Evolutionary conservation across 768 basidiomycete species (phyloP), one percentile per base, ranked within the genome.

Genomic region (Boletus speciosus): DNA sequence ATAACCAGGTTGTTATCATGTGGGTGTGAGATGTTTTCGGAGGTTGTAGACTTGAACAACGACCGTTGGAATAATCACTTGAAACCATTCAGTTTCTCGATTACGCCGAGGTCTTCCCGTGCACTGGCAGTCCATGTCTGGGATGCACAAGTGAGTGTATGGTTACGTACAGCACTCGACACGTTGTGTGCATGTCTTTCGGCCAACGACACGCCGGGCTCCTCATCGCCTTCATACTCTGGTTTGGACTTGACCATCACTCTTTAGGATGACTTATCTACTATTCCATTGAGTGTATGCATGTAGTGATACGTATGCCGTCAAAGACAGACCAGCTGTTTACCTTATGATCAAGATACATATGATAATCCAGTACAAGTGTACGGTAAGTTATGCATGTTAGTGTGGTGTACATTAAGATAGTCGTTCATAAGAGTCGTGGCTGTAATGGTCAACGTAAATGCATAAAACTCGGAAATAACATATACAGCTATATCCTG

Each of bases 1-100:
- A 52, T n/a, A 67, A 1, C 60, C 61, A 3, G 67, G 69, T 11
- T 2, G 50, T 67, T 4, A 58, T 68, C 45, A 58, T 59, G 71
- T 70, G 31, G 5, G 62, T 61, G 31, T 39, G 27, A 32, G 31
- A 11, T 45, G 32, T n/a, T 25, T 14, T 15, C 12, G n/a, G 19
- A n/a, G 21, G 32, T 14, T 32, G 19, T 19, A 19, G 14, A 14
- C 7, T 12, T 9, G 2, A n/a, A 38, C 51, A 48, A 54, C 5
- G 25, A 6, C 25, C 12, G 14, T 31, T 35, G 16, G 8, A 10
- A 25, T 12, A 62, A 59, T 45, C 57, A 59, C 37, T 60, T 63
- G 1, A 59, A 11, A 4, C 10, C 31, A 1, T 32, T 2, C 31
- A 29, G 8, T 9, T 9, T 29, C 1, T 32, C 31, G 10, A 32